A percentile compares a stretch with the other conserved stretches of the same genome.
Conservation (phyloP, 2,329 filamentous ascomycete genomes). For the Pseudocercospora pini-densiflorae region DNA sequence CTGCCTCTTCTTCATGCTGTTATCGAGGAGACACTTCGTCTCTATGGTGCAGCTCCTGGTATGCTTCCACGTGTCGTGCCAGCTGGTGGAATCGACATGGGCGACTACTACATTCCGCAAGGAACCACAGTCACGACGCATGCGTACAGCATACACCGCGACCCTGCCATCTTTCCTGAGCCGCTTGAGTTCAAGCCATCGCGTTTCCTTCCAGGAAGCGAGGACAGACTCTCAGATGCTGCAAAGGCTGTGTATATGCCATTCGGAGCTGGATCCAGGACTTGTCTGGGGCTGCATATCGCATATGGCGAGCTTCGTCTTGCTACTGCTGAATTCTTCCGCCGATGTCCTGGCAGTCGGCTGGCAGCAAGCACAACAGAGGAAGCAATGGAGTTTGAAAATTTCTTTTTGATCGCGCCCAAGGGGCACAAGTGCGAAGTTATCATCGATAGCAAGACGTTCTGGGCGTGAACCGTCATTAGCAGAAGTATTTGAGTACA, state of each 20-base stretch:
- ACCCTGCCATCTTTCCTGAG: conserved; percentile 31
- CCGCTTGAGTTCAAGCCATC: conserved; percentile 34
- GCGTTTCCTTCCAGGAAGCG: conserved; percentile 27
- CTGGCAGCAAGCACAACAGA: conserved; percentile 31
- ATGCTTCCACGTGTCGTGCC: conserved; percentile 37
- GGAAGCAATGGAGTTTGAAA: conserved; percentile 38
- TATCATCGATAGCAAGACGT: conserved; percentile 14
- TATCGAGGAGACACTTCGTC: conserved; percentile 38
- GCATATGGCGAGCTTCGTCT: conserved; percentile 39
- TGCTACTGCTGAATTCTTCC: conserved; percentile 36
- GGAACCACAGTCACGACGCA: conserved; percentile 36
- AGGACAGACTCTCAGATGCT: conserved; percentile 21
- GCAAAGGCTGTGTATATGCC: conserved; percentile 35
- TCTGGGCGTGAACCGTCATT: no score
- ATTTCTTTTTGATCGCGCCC: conserved; percentile 40
- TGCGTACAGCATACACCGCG: conserved; percentile 36
- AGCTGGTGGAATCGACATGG: conserved; percentile 29
- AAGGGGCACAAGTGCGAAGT: conserved; percentile 37
- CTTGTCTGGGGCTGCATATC: conserved; percentile 39
- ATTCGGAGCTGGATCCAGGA: conserved; percentile 35
- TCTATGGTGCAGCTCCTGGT: conserved; percentile 40
- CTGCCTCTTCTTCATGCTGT: conserved; percentile 33
- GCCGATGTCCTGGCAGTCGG: conserved; percentile 27
- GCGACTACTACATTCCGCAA: conserved; percentile 32
- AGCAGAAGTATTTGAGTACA: no score